Percentiles rank a stretch among this genome's conserved stretches.
These are phyloP conservation scores for Rhodotorula sp. DNA, from an alignment of 1,284 basidiomycete species.

Conservation along the genomic window DNA sequence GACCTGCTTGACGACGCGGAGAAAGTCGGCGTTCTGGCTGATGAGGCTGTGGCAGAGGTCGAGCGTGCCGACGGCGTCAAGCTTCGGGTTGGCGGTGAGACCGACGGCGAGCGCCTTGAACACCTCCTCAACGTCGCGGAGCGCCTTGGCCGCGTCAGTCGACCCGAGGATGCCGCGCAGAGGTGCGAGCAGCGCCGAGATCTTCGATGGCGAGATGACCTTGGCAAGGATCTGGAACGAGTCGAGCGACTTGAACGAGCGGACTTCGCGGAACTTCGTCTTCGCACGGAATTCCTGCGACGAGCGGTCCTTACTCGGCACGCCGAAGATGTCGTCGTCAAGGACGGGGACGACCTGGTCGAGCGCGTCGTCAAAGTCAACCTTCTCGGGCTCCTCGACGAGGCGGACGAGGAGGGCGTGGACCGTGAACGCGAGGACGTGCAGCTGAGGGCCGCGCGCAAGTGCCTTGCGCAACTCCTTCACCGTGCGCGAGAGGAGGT, in stretches of 20 bases:
- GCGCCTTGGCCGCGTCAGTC: conserved; percentile 77
- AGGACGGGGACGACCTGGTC: conserved; percentile 76
- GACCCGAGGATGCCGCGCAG: conserved; percentile 83
- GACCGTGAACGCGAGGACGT: conserved; percentile 81
- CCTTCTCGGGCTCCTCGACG: conserved; percentile 64
- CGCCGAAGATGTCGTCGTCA: conserved; percentile 91
- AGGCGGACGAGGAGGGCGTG: conserved; percentile 77
- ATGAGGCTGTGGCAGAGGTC: conserved; percentile 86
- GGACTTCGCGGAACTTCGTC: conserved; percentile 90
- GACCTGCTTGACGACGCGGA: conserved; percentile 45
- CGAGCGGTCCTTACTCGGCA: conserved; percentile 85
- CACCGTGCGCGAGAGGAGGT: conserved; percentile 72
- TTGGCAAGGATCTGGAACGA: conserved; percentile 79
- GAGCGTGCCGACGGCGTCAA: conserved; percentile 72
- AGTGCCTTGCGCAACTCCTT: conserved; percentile 81
- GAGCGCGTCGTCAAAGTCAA: conserved; percentile 73
- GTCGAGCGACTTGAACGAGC: conserved; percentile 76
- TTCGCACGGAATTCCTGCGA: conserved; percentile 77
- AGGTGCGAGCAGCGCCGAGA: conserved; percentile 76
- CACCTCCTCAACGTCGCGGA: conserved; percentile 86
- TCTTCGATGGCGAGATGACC: conserved; percentile 70
- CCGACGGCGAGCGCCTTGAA: conserved; percentile 80
- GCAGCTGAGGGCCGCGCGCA: conserved; percentile 87
- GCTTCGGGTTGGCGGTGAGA: conserved; percentile 76
- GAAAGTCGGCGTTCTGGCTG: conserved; percentile 82